These are phyloP conservation scores for Uncinocarpus reesii DNA, from an alignment of 2,329 filamentous ascomycete species.

Conservation along the genomic window DNA sequence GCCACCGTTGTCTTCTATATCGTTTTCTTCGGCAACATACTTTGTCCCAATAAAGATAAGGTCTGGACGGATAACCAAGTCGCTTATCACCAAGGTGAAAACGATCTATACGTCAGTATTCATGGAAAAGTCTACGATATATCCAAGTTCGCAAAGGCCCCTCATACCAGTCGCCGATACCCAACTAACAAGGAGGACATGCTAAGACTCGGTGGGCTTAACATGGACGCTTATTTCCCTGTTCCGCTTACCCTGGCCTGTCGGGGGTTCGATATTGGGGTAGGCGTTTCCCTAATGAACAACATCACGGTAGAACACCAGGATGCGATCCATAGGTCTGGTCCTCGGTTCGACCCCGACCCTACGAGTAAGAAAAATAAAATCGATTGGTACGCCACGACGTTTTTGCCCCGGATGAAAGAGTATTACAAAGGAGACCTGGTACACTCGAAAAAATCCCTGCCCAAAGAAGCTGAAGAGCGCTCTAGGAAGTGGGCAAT, in stretches of 20 bases:
- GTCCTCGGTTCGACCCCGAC: slow-evolving; percentile 47
- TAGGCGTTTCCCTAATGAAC: slow-evolving; percentile 43
- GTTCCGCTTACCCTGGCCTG: slow-evolving; percentile 68
- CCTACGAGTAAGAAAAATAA: slow-evolving; percentile 49
- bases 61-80: slow-evolving; percentile 70
- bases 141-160: slow-evolving; percentile 69
- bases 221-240: slow-evolving; percentile 76
- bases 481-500: slow-evolving; percentile 68
- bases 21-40: slow-evolving; percentile 66
- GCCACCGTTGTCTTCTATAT: slow-evolving; percentile 83
- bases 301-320: slow-evolving; percentile 50
- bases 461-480: slow-evolving; percentile 57
- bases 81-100: slow-evolving; percentile 54
- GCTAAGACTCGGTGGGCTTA: slow-evolving; percentile 64
- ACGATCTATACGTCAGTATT: slow-evolving; percentile 79
- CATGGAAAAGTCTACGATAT: slow-evolving; percentile 88
- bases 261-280: slow-evolving; percentile 55
- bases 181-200: slow-evolving; percentile 46
- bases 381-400: slow-evolving; percentile 64
- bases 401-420: slow-evolving; percentile 68
- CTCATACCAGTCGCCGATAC: slow-evolving; percentile 58
- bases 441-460: slow-evolving; percentile 53
- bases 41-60: slow-evolving; percentile 88
- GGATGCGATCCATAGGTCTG: slow-evolving; percentile 59
- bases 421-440: slow-evolving; percentile 80